A percentile compares a stretch with the other conserved stretches of the same genome.
Evolutionary conservation across 148 eudicot species (phyloP).

Genomic region (Chenopodium formosanum): DNA sequence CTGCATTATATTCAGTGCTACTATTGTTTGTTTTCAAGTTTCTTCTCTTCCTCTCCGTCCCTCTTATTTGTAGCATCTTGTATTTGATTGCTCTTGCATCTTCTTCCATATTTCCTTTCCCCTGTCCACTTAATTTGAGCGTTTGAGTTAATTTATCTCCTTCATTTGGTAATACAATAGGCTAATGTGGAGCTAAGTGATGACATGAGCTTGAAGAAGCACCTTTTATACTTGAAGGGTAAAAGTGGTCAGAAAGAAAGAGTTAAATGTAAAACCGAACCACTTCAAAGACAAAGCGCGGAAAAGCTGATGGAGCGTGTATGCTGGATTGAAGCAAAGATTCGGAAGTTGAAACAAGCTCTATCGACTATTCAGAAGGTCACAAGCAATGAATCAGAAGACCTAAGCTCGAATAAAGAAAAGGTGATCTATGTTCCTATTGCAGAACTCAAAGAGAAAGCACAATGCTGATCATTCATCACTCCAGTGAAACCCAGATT

Average conservation of each 20-base stretch:
- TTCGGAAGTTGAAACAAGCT: conserved; percentile 50
- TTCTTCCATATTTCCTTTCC: not conserved
- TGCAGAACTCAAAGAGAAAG: conserved; percentile 67
- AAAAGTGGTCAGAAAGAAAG: conserved; percentile 18
- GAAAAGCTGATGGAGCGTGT: conserved; percentile 67
- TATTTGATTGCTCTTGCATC: not conserved
- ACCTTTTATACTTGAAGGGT: conserved; percentile 33
- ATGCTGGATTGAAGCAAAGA: conserved; percentile 46
- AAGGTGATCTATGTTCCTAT: conserved; percentile 52
- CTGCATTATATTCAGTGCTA: not conserved
- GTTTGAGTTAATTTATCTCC: not conserved
- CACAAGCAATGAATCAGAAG: conserved; percentile 25
- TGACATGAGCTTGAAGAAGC: conserved; percentile 57
- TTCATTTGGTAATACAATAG: conserved; percentile 21
- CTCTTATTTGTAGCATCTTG: not conserved
- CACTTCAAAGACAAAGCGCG: conserved; percentile 31
- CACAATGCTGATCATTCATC: conserved; percentile 16
- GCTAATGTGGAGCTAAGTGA: conserved; percentile 44
- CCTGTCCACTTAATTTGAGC: not conserved
- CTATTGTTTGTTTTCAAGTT: not conserved
- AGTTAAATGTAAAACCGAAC: conserved; percentile 4
- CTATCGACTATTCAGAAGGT: conserved; percentile 37
- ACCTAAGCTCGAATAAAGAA: conserved; percentile 12
- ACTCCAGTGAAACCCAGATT: not conserved
- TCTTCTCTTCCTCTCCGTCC: not conserved